phyloP scores from a whole-genome alignment of 352 stramenopile species.

The Phytophthora pisi region DNA sequence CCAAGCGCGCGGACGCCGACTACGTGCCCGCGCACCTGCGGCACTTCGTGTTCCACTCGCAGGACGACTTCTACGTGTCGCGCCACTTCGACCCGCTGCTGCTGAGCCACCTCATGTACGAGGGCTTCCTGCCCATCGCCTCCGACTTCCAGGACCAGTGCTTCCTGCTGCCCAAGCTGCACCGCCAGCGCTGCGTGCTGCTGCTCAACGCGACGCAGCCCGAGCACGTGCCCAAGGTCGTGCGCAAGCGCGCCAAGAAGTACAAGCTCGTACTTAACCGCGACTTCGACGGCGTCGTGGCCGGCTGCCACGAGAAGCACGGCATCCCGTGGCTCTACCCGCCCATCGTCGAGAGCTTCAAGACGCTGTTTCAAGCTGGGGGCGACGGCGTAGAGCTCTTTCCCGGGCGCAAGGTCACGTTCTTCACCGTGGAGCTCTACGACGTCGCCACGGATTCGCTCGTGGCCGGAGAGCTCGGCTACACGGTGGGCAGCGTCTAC shows the following conservation, averaged over 20 bases:
- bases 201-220: conserved; percentile 44
- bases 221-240: conserved; percentile 89
- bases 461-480: conserved; percentile 92
- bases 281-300: conserved; percentile 88
- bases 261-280: conserved; percentile 90
- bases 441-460: conserved; percentile 79
- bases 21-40: conserved; percentile 89
- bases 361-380: conserved; percentile 61
- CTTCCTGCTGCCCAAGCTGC: conserved; percentile 90
- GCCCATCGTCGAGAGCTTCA: conserved; percentile 87
- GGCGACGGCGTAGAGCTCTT: conserved; percentile 69
- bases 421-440: conserved; percentile 93
- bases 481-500: conserved; percentile 93
- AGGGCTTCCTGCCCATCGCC: conserved; percentile 95
- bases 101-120: conserved; percentile 91
- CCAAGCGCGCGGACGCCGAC: conserved; percentile 59
- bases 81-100: conserved; percentile 89
- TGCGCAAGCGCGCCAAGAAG: conserved; percentile 90
- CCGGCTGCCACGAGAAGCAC: conserved; percentile 92
- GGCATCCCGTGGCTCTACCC: conserved; percentile 94
- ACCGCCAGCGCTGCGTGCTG: conserved; percentile 90
- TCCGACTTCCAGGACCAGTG: conserved; percentile 71
- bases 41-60: conserved; percentile 89
- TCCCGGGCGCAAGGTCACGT: conserved; percentile 61
- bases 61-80: conserved; percentile 94